These are phyloP conservation scores for Paecilomyces fulvus DNA, from an alignment of 2,329 filamentous ascomycete genomes.

Conservation along the genomic window DNA sequence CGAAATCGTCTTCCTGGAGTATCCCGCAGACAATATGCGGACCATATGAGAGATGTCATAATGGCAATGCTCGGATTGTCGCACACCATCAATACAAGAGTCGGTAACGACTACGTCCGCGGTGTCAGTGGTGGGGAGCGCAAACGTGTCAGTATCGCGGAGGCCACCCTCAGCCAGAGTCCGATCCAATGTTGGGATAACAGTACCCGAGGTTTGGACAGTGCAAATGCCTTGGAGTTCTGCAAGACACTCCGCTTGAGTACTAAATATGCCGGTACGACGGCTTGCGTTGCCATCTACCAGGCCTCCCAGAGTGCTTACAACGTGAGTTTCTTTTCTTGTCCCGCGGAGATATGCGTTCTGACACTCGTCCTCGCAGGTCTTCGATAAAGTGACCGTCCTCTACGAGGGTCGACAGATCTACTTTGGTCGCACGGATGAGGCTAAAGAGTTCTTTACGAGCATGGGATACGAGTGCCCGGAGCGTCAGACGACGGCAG, in stretches of 20 bases:
- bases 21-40: constrained; percentile 32
- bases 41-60: constrained; percentile 34
- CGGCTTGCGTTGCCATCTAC: constrained; percentile 51
- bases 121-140: constrained; percentile 47
- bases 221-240: constrained; percentile 50
- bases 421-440: constrained; percentile 54
- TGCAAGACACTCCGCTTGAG: constrained; percentile 43
- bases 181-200: constrained; percentile 35
- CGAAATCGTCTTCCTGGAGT: constrained; percentile 16
- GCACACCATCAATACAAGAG: constrained; percentile 43
- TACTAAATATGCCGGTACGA: constrained; percentile 42
- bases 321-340: constrained; percentile 31
- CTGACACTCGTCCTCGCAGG: constrained; percentile 26
- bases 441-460: constrained; percentile 56
- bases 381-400: constrained; percentile 61
- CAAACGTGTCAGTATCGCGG: constrained; percentile 47
- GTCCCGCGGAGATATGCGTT: background rate
- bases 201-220: constrained; percentile 44
- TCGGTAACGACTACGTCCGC: constrained; percentile 42
- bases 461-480: constrained; percentile 57
- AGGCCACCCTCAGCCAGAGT: constrained; percentile 14
- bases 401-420: constrained; percentile 64
- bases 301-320: constrained; percentile 41
- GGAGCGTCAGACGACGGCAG: constrained; percentile 52
- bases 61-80: constrained; percentile 41